phyloP scores from a whole-genome alignment of 2,329 filamentous ascomycete genomes.

The Dactylellina cionopaga region DNA sequence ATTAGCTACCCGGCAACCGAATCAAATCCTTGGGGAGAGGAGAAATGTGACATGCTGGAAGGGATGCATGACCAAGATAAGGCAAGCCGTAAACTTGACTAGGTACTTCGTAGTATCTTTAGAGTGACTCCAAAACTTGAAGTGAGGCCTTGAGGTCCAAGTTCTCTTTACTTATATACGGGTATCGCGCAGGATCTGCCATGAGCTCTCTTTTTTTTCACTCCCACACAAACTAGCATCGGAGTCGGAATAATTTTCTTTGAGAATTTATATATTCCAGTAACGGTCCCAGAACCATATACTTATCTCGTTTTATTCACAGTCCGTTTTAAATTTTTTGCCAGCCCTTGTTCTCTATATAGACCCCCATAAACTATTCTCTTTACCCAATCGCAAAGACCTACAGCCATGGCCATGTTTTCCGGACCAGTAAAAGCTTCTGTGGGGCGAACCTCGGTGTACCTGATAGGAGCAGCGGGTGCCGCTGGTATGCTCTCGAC shows the following conservation, averaged over 20 bases:
- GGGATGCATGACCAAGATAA: conserved; percentile 39
- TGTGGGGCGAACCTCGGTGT: conserved; percentile 38
- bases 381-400: neutral
- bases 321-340: too few species aligned
- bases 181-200: neutral
- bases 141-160: neutral
- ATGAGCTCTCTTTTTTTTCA: conserved; percentile 2
- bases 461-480: conserved; percentile 32
- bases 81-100: conserved; percentile 15
- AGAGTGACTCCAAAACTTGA: conserved; percentile 17
- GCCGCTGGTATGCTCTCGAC: conserved; percentile 35
- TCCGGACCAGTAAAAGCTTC: conserved; percentile 25
- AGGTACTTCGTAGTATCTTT: conserved; percentile 5
- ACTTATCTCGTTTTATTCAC: too few species aligned
- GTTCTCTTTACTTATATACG: conserved; percentile 6
- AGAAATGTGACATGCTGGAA: conserved; percentile 36
- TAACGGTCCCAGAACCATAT: too few species aligned
- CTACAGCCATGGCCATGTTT: conserved; percentile 34
- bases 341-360: too few species aligned
- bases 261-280: too few species aligned
- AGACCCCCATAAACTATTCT: too few species aligned
- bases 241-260: neutral
- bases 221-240: neutral
- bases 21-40: neutral
- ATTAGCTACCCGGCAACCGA: conserved; percentile 22